Evolutionary conservation across 2,329 filamentous ascomycete species (phyloP).

Genomic region (Ceratocystiopsis brevicomis): DNA sequence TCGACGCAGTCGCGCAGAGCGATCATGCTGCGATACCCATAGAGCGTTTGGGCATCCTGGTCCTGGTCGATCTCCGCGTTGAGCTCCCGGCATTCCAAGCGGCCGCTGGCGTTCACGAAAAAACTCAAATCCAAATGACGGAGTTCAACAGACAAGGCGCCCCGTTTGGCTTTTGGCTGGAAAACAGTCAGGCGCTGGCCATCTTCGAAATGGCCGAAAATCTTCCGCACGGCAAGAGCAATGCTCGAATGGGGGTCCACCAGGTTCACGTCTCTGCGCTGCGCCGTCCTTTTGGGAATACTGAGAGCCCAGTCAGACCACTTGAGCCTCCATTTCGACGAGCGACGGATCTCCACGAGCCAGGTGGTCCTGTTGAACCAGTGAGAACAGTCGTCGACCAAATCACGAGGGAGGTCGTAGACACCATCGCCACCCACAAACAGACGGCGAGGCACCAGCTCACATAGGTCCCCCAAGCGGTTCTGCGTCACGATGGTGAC

Average conservation of each 20-base stretch:
- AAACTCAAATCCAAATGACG: constrained; percentile 35
- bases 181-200: constrained; percentile 23
- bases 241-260: constrained; percentile 29
- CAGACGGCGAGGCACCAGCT: constrained; percentile 4
- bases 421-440: constrained; percentile 14
- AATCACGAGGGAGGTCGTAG: constrained; percentile 30
- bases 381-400: constrained; percentile 36
- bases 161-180: constrained; percentile 17
- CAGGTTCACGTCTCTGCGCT: constrained; percentile 14
- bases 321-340: constrained; percentile 12
- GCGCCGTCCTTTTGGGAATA: constrained; percentile 9
- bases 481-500: constrained; percentile 21
- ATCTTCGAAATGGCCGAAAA: constrained; percentile 33
- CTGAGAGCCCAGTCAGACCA: constrained; percentile 18
- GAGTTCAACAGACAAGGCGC: constrained; percentile 26
- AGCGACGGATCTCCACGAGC: constrained; percentile 27
- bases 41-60: constrained; percentile 40
- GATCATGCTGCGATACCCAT: constrained; percentile 40
- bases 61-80: constrained; percentile 30
- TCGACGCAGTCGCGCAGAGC: constrained; percentile 28
- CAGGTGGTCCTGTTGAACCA: constrained; percentile 32
- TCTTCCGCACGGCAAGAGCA: constrained; percentile 19
- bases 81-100: constrained; percentile 31
- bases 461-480: neutral
- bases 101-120: constrained; percentile 21